Evolutionary conservation across 2,329 filamentous ascomycete species (phyloP).

Genomic region (Fusarium tupiense): DNA sequence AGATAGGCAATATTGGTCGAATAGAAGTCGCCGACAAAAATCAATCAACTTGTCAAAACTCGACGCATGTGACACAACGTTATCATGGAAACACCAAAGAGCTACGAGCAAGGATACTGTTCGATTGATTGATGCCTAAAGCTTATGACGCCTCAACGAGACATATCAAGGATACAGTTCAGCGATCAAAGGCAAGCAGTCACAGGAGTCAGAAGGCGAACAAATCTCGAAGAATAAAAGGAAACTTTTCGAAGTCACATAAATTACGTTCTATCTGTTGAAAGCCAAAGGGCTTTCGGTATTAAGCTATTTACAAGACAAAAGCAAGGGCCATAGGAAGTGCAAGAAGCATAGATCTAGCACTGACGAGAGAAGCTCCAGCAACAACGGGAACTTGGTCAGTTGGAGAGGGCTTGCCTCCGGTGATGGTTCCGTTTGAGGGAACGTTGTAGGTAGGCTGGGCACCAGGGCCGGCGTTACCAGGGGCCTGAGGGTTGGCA

Average conservation of each 20-base stretch:
- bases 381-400: constrained; percentile 17
- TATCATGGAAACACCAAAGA: background rate
- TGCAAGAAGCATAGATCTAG: constrained; percentile 15
- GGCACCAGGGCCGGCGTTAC: constrained; percentile 4
- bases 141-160: too few species aligned
- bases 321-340: constrained; percentile 24
- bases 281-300: constrained; percentile 22
- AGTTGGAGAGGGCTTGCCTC: background rate
- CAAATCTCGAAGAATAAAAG: background rate
- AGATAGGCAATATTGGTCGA: too few species aligned
- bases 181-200: background rate
- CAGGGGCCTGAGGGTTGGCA: constrained; percentile 4
- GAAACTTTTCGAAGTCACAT: background rate
- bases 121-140: too few species aligned
- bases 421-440: constrained; percentile 19
- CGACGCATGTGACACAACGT: background rate
- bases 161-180: too few species aligned
- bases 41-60: background rate
- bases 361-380: constrained; percentile 23
- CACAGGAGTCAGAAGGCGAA: background rate
- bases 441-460: constrained; percentile 23
- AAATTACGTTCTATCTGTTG: constrained; percentile 16
- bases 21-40: background rate
- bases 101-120: too few species aligned
- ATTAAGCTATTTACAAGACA: constrained; percentile 29